Evolutionary conservation across 2,329 filamentous ascomycete species (phyloP), one percentile per base, ranked within the genome.

Genomic region (Domatiomyces catenatus): DNA sequence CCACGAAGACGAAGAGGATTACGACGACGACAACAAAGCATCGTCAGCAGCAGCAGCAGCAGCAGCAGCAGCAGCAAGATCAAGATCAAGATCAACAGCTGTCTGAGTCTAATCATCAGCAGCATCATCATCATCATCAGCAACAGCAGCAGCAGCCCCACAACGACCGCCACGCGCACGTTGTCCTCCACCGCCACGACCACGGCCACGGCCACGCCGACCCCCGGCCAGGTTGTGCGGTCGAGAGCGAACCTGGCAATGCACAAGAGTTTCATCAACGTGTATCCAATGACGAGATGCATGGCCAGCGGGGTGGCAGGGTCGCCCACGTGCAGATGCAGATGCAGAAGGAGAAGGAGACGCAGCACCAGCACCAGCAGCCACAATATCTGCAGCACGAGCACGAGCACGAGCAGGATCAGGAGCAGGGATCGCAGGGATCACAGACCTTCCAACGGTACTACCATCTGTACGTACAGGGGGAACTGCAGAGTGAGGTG

Each of bases 381-480:
- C 19, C 18, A 45, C 17, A 47, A 20, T n/a, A n/a, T n/a, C n/a
- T n/a, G 15, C 15, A 43, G 15, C 42, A n/a, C n/a, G n/a, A 43
- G 42, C 42, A 43, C 3, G 3, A 43, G 42, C 43, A 45, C n/a
- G n/a, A n/a, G 43, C 19, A 7, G 19, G 7, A 47, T 19, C 20
- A 26, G 46, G 44, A 4, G 22, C 15, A 22, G n/a, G 22, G 22
- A 24, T 39, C 15, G 10, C 32, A 39, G 32, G 32, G 32, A 48
- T 59, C 62, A 49, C 67, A 67, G 48, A 86, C 81, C 0, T 94
- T 85, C 64, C 80, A 94, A 65, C 77, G 92, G 48, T 98, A 94
- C 65, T 98, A 98, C 65, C 92, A 98, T 68, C 72, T 98, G 22
- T 98, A 94, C 67, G 75, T 79, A 49, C 77, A 86, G 63, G 86